Conservation (phyloP, 2,329 filamentous ascomycete genomes). For the Verticillium albo-atrum region DNA sequence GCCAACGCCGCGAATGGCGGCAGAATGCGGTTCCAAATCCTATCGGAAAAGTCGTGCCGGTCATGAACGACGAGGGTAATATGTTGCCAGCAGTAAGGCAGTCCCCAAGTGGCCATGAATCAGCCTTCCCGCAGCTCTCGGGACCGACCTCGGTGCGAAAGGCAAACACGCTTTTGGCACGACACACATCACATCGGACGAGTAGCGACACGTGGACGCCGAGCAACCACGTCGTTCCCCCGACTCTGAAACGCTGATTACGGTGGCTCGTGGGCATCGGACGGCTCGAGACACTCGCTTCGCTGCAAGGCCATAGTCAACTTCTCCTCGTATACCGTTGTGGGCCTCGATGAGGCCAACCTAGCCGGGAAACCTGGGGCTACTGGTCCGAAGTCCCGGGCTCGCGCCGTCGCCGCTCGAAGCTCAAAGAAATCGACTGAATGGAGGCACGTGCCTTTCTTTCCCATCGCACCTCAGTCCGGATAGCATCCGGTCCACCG, state of each 20-base stretch:
- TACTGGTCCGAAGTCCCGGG: background rate
- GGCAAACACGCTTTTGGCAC: background rate
- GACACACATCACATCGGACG: too few relatives aligned
- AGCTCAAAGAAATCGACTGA: background rate
- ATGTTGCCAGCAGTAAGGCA: too few relatives aligned
- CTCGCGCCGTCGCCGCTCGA: background rate
- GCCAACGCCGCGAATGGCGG: background rate
- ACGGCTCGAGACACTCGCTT: background rate
- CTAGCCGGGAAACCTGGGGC: background rate
- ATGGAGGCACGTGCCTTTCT: background rate
- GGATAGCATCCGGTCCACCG: background rate
- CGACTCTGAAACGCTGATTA: background rate
- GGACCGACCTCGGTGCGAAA: background rate
- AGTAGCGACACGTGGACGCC: background rate
- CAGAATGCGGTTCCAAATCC: background rate
- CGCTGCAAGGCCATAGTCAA: background rate
- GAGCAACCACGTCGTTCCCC: background rate
- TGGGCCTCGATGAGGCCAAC: background rate
- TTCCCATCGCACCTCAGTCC: background rate
- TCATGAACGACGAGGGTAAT: too few relatives aligned
- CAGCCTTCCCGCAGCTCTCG: background rate
- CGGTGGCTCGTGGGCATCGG: background rate
- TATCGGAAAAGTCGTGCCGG: background rate
- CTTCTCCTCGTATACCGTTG: background rate
- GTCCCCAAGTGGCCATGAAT: too few relatives aligned